These are phyloP conservation scores for Diutina sp. DNA, from an alignment of 1,139 yeast species.

Conservation along the genomic window DNA sequence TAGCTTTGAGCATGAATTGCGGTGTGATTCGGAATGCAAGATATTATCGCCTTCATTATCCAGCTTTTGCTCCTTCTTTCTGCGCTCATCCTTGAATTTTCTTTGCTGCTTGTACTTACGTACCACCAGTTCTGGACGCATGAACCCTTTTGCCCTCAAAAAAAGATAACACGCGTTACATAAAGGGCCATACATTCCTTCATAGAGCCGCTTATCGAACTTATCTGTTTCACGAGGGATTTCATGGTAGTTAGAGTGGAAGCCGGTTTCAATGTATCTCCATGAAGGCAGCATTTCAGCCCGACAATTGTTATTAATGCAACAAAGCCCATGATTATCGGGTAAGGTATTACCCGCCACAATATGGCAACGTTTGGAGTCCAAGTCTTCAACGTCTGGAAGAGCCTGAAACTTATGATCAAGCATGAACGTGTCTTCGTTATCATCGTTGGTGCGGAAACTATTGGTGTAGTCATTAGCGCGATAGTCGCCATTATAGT, in stretches of 20 bases:
- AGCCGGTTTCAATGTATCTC: constrained; percentile 34
- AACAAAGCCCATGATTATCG: constrained; percentile 25
- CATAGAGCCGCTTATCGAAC: constrained; percentile 29
- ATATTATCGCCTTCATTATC: not conserved
- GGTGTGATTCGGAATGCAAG: not conserved
- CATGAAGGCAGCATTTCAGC: constrained; percentile 30
- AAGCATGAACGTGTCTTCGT: constrained; percentile 3
- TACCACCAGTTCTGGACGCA: constrained; percentile 38
- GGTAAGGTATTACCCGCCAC: constrained; percentile 24
- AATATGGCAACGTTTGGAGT: constrained; percentile 31
- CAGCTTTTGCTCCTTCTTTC: constrained; percentile 15
- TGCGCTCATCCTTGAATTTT: constrained; percentile 21
- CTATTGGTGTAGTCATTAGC: constrained; percentile 3
- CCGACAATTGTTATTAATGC: constrained; percentile 32
- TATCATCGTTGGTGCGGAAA: constrained; percentile 1
- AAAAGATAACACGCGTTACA: constrained; percentile 39
- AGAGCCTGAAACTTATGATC: constrained; percentile 21
- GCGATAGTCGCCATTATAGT: constrained; percentile 13
- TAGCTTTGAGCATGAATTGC: not conserved
- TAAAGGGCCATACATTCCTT: constrained; percentile 39
- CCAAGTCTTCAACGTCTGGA: constrained; percentile 34
- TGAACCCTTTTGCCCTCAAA: constrained; percentile 35
- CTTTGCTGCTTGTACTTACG: constrained; percentile 36
- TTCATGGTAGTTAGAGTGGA: constrained; percentile 25
- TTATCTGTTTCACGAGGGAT: constrained; percentile 22